Base-by-base conservation (phyloP, 108 stramenopile genomes). In the Hondaea fermentalgiana region DNA sequence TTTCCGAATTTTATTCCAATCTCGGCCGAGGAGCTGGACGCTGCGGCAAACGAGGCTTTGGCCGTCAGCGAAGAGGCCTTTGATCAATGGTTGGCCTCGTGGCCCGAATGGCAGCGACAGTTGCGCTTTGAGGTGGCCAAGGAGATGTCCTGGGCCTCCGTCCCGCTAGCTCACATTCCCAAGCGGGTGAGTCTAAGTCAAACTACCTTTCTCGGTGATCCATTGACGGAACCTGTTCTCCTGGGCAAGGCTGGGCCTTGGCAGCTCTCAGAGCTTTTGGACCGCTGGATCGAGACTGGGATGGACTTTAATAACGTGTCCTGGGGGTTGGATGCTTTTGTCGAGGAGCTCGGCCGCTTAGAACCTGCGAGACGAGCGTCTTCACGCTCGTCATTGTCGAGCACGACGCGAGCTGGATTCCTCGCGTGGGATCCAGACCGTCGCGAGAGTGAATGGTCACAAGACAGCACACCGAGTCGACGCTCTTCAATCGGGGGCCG, bases 91-190 rank as follows among this genome's bases (percentile, higher is more conserved):
- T 21, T 83, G 49, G 23, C 44, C 10, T 25, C 72, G 5, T 83
- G 72, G 72, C 72, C 72, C 49, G 44, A 83, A 10, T 83, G 72
- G 72, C 72, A 83, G 25, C 72, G 72, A 10, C 72, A 83, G 49
- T 5, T 17, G 5, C 19, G 72, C 23, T 21, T 51, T 16, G 72
- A 83, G 72, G 19, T 83, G 12, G 72, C 72, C 47, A 16, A 0
- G 44, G 5, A 5, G 10, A 5, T 83, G 12, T 5, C 6, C 16
- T 83, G 49, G 47, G 72, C 19, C 47, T 19, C 49, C 5, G 14
- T 83, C 5, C 12, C 72, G 21, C 23, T 1, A 5, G 72, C 72
- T 5, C 44, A 21, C 19, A 10, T 83, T 10, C 47, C 47, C n/a
- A 83, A 83, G 49, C 44, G 72, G 6, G 5, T 83, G 23, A 83